A percentile compares a stretch with the other conserved stretches of the same genome.
Conservation (phyloP, 192 early-diverging fungal genomes). For the Anaeromyces robustus region DNA sequence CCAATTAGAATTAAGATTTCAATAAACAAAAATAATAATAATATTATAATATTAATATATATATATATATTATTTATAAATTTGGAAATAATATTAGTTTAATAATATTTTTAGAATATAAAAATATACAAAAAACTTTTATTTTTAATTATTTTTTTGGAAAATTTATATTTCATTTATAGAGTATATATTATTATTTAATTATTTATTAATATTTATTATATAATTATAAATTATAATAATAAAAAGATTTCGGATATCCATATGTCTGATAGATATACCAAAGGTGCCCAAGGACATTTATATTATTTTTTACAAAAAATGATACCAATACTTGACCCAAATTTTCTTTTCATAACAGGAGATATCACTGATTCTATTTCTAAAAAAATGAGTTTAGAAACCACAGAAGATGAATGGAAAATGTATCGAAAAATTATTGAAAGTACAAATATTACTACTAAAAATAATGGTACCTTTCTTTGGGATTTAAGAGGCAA, state of each 20-base stretch:
- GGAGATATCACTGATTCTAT: slow-evolving; percentile 87
- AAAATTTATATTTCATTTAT: no score
- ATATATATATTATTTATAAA: no score
- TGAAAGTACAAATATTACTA: slow-evolving; percentile 23
- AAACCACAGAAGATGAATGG: slow-evolving; percentile 72
- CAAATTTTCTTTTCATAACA: neutral
- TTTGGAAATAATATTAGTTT: no score
- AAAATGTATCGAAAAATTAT: slow-evolving; percentile 46
- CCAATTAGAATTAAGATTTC: no score
- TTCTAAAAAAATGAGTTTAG: slow-evolving; percentile 39
- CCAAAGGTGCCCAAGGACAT: neutral
- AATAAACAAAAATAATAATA: no score
- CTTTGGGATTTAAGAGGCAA: slow-evolving; percentile 86
- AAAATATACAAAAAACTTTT: no score
- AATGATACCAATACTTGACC: neutral
- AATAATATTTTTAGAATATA: no score
- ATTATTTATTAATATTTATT: no score
- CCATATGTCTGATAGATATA: neutral
- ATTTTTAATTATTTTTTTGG: no score
- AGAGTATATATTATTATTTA: no score
- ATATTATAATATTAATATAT: no score
- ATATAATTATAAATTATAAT: no score
- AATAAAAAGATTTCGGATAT: neutral
- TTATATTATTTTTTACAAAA: neutral
- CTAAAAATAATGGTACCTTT: slow-evolving; percentile 33